phyloP scores from a whole-genome alignment of 495 filamentous ascomycete species.

The Hypoxylon intermedium region DNA sequence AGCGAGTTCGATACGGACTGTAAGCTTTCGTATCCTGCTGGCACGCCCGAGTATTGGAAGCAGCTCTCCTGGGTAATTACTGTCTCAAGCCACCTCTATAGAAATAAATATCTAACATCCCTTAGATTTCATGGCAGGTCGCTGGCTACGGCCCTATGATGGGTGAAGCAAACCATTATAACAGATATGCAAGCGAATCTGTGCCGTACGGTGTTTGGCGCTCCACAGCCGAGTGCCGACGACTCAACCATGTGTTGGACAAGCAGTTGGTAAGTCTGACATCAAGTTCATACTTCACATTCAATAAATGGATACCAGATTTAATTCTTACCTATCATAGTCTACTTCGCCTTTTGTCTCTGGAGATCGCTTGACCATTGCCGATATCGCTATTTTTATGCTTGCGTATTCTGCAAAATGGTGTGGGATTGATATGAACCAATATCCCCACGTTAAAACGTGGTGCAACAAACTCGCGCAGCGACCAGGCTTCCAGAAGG shows the following conservation, averaged over 20 bases:
- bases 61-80: too few species aligned
- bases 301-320: background rate
- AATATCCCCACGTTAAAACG: slow-evolving; percentile 70
- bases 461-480: slow-evolving; percentile 67
- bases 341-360: slow-evolving; percentile 16
- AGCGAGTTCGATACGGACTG: too few species aligned
- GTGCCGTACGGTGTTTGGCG: slow-evolving; percentile 15
- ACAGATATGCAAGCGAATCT: slow-evolving; percentile 15
- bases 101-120: background rate
- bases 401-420: slow-evolving; percentile 22
- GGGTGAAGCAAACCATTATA: slow-evolving; percentile 19
- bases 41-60: too few species aligned
- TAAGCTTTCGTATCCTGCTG: too few species aligned
- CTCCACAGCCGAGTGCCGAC: slow-evolving; percentile 16
- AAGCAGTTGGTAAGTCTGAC: slow-evolving; percentile 21
- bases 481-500: slow-evolving; percentile 70
- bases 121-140: slow-evolving; percentile 31
- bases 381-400: slow-evolving; percentile 25
- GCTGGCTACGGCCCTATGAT: slow-evolving; percentile 28
- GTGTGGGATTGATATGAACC: slow-evolving; percentile 66
- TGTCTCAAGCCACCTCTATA: background rate
- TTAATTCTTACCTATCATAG: slow-evolving; percentile 2
- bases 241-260: slow-evolving; percentile 24
- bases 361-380: slow-evolving; percentile 22
- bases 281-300: background rate